Evolutionary conservation across 768 basidiomycete genomes (phyloP).

Genomic region (Goffeauzyma gilvescens): DNA sequence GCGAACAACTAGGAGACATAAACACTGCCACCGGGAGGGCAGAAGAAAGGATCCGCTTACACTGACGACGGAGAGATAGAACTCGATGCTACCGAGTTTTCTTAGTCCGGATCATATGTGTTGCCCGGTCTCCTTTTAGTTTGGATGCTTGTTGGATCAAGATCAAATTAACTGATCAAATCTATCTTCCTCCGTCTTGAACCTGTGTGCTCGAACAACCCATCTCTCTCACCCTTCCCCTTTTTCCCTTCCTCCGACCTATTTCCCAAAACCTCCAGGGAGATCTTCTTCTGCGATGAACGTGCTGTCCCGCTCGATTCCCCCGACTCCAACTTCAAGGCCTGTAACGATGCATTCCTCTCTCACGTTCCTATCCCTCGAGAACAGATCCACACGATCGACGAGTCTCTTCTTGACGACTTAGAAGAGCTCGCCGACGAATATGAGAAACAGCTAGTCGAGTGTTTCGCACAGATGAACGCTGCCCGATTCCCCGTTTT

Average conservation of each 20-base stretch:
- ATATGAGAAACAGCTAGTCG: constrained; percentile 49
- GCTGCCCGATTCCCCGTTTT: constrained; percentile 92
- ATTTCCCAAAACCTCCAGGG: constrained; percentile 59
- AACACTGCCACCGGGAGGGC: too few species aligned
- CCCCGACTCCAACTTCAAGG: constrained; percentile 73
- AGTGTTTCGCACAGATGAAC: constrained; percentile 77
- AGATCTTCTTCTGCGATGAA: constrained; percentile 93
- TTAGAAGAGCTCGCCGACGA: constrained; percentile 36
- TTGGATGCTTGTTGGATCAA: too few species aligned
- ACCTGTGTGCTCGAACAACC: not conserved
- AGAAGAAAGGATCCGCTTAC: too few species aligned
- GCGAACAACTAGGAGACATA: too few species aligned
- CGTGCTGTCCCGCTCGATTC: constrained; percentile 83
- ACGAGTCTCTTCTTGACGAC: constrained; percentile 42
- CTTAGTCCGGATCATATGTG: too few species aligned
- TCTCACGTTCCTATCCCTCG: constrained; percentile 60
- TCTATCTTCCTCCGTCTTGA: not conserved
- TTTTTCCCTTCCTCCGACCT: not conserved
- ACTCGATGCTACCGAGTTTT: too few species aligned
- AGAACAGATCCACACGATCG: constrained; percentile 65
- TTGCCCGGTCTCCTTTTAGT: not conserved
- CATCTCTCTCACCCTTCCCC: not conserved
- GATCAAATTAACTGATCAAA: not conserved
- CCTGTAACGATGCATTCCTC: constrained; percentile 56
- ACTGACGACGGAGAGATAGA: too few species aligned